These are phyloP conservation scores for Neohortaea acidophila DNA, from an alignment of 495 filamentous ascomycete species.

Conservation along the genomic window DNA sequence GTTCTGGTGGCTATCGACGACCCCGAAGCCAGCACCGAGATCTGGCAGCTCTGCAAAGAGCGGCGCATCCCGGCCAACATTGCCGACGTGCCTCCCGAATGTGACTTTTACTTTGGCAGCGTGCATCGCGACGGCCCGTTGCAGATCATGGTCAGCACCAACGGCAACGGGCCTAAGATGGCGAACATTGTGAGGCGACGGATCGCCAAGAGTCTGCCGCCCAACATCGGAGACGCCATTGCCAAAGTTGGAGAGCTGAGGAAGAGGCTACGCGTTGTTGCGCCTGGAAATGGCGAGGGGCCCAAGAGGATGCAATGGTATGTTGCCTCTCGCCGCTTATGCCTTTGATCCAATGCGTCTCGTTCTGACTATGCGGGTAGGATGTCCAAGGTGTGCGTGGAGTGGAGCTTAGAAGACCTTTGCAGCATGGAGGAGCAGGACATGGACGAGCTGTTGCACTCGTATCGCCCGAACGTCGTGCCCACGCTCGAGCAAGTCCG, in stretches of 20 bases:
- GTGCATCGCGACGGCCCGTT: conserved; percentile 87
- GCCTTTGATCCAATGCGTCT: no score
- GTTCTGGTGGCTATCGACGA: conserved; percentile 89
- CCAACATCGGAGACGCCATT: conserved; percentile 67
- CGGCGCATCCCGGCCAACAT: conserved; percentile 79
- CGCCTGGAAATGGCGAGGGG: conserved; percentile 55
- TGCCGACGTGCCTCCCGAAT: conserved; percentile 90
- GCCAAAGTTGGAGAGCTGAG: conserved; percentile 65
- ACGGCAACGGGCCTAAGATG: conserved; percentile 86
- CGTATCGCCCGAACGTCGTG: conserved; percentile 39
- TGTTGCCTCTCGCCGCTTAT: conserved; percentile 14
- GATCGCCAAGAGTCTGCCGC: conserved; percentile 62
- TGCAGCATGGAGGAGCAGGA: conserved; percentile 71
- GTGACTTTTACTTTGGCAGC: conserved; percentile 96
- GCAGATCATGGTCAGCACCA: conserved; percentile 96
- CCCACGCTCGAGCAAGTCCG: conserved; percentile 26
- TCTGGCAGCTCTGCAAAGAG: conserved; percentile 86
- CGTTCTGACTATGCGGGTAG: no score
- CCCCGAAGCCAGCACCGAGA: conserved; percentile 63
- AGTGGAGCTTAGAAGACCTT: conserved; percentile 72
- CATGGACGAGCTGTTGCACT: conserved; percentile 59
- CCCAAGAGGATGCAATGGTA: conserved; percentile 87
- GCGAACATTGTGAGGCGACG: conserved; percentile 72
- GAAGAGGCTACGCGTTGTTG: conserved; percentile 61
- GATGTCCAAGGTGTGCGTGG: conserved; percentile 85